phyloP scores from a whole-genome alignment of 257 asterid species.

The Primulina eburnea region DNA sequence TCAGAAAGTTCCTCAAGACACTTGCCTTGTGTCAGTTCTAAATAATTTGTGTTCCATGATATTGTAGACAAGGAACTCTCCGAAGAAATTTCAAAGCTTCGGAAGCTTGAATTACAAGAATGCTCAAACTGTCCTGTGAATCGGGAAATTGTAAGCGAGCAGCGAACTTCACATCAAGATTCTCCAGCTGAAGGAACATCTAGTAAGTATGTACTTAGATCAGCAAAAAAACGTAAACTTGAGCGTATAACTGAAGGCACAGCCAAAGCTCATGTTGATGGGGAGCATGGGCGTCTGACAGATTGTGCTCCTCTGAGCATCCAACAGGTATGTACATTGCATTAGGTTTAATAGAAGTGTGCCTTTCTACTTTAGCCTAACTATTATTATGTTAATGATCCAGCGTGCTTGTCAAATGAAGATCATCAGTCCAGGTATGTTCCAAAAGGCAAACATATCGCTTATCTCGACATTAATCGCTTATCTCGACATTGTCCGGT shows the following conservation, averaged over 20 bases:
- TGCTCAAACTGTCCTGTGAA: slow-evolving; percentile 20
- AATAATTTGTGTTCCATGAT: slow-evolving; percentile 13
- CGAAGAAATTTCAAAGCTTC: slow-evolving; percentile 55
- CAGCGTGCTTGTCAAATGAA: slow-evolving; percentile 71
- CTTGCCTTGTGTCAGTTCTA: slow-evolving; percentile 3
- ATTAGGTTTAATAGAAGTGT: slow-evolving; percentile 18
- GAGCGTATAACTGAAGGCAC: slow-evolving; percentile 23
- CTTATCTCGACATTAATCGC: too few relatives aligned
- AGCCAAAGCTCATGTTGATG: slow-evolving; percentile 22
- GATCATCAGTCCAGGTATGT: slow-evolving; percentile 54
- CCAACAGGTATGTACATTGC: slow-evolving; percentile 35
- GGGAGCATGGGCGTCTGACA: slow-evolving; percentile 27
- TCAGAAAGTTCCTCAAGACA: slow-evolving; percentile 10
- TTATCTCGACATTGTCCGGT: background rate
- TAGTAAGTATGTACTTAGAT: slow-evolving; percentile 15
- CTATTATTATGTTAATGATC: slow-evolving; percentile 25
- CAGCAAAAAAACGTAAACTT: slow-evolving; percentile 39
- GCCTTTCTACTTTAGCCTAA: slow-evolving; percentile 24
- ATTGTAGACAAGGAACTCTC: slow-evolving; percentile 56
- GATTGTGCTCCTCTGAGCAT: slow-evolving; percentile 29
- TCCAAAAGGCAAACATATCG: slow-evolving; percentile 6
- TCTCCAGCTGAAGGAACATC: slow-evolving; percentile 32
- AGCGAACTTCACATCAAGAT: slow-evolving; percentile 28
- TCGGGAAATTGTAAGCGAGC: slow-evolving; percentile 33
- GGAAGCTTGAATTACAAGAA: slow-evolving; percentile 33